Percentiles rank a stretch among this genome's conserved stretches.
Conservation (phyloP, 1,139 yeast genomes). For the Zygosaccharomyces sapae region DNA sequence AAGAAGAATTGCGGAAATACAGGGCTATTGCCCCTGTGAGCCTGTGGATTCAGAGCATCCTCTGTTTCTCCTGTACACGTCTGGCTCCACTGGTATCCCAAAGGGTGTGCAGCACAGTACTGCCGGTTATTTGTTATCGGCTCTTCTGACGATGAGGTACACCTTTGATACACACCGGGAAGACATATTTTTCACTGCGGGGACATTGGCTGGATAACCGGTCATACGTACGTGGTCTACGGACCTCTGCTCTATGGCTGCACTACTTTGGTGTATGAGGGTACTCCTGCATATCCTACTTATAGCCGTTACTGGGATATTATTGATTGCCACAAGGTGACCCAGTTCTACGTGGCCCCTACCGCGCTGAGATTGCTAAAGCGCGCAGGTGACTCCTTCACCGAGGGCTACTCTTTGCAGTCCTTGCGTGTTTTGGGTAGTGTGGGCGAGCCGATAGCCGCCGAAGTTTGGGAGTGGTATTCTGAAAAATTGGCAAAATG, state of each 20-base stretch:
- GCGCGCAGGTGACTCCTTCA: slow-evolving; percentile 70
- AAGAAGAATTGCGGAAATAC: slow-evolving; percentile 64
- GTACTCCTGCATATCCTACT: slow-evolving; percentile 81
- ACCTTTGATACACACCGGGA: slow-evolving; percentile 71
- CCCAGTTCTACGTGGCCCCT: slow-evolving; percentile 86
- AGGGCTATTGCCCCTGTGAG: slow-evolving; percentile 78
- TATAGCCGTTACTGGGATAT: slow-evolving; percentile 81
- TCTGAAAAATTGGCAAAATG: slow-evolving; percentile 68
- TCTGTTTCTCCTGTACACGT: slow-evolving; percentile 84
- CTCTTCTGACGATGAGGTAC: slow-evolving; percentile 64
- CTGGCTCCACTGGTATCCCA: slow-evolving; percentile 97
- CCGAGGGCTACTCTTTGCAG: slow-evolving; percentile 60
- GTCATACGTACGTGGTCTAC: slow-evolving; percentile 77
- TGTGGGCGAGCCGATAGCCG: slow-evolving; percentile 91
- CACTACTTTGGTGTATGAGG: slow-evolving; percentile 78
- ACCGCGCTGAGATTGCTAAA: slow-evolving; percentile 80
- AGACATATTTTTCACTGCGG: slow-evolving; percentile 80
- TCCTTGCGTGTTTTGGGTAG: slow-evolving; percentile 73
- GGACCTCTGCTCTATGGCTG: slow-evolving; percentile 79
- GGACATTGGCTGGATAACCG: slow-evolving; percentile 87
- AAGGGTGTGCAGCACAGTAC: slow-evolving; percentile 91
- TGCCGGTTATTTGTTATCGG: slow-evolving; percentile 75
- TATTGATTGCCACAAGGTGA: slow-evolving; percentile 70
- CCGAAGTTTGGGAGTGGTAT: slow-evolving; percentile 93
- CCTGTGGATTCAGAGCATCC: slow-evolving; percentile 93